Base-by-base conservation (phyloP, 257 asterid species). In the Solanum virginianum region DNA sequence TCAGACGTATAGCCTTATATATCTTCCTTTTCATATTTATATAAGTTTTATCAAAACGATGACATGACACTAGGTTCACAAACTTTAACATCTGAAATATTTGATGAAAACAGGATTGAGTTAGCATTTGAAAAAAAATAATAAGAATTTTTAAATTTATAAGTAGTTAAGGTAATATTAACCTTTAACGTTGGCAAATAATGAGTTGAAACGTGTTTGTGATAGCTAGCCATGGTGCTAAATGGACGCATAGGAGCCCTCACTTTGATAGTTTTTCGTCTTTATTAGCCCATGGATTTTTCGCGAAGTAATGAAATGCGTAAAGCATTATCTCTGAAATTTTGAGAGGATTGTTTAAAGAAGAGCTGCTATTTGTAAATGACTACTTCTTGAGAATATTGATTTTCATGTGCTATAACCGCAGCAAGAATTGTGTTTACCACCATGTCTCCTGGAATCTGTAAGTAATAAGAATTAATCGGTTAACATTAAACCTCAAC, bases 361-460 rank as follows among this genome's bases (percentile, higher is more conserved):
- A 92, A 0, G 95, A 91, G 36, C 95, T 93, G 6, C 90, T 70
- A 0, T n/a, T n/a, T 93, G 95, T 92, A 92, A 17, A 93, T 87
- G 8, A 7, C 56, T 57, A 87, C 39, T n/a, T 86, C 39, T 1
- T 10, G 45, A 5, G 90, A 83, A 55, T 86, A 66, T 14, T 70
- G 57, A 39, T 62, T 62, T 62, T 22, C 69, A 62, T 62, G 69
- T 22, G 69, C 69, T 62, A 62, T 1, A 62, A 62, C 0, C 7
- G 39, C 39, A 1, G 39, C 39, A 62, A 62, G 39, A 2, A 62
- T 62, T 62, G 69, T 22, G 36, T 62, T 62, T 8, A 62, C 39
- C 17, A 62, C 69, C 39, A 62, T 62, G 6, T 62, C 69, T 0
- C 17, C 39, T 22, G 69, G 39, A 62, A 62, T 62, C 69, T 62